phyloP scores from a whole-genome alignment of 1,139 yeast species.

The Kodamaea alishanica region DNA sequence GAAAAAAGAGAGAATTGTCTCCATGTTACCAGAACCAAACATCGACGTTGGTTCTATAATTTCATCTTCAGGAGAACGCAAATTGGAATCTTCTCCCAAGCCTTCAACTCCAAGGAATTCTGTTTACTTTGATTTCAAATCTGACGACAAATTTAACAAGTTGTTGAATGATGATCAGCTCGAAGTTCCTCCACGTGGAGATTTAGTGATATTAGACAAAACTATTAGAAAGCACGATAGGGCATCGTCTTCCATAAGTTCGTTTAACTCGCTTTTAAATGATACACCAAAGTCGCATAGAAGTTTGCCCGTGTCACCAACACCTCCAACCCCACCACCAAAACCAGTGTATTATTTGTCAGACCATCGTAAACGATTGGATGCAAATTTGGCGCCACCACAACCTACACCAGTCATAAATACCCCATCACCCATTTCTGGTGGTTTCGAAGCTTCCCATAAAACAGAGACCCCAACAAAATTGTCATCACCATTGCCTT shows the following conservation, averaged over 20 bases:
- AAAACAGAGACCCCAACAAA: not conserved
- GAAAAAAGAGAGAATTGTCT: constrained; percentile 9
- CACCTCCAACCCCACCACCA: constrained; percentile 1
- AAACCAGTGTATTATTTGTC: constrained; percentile 3
- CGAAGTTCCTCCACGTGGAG: constrained; percentile 40
- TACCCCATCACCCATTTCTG: constrained; percentile 1
- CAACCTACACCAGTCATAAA: not conserved
- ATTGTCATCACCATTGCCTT: constrained; percentile 6
- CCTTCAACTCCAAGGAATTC: constrained; percentile 12
- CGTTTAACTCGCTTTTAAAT: constrained; percentile 19
- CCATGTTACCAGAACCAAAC: constrained; percentile 16
- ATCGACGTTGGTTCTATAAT: constrained; percentile 9
- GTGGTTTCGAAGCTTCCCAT: not conserved
- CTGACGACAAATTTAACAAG: constrained; percentile 18
- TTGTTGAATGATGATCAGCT: constrained; percentile 27
- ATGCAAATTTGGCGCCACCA: not conserved
- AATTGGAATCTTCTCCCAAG: not conserved
- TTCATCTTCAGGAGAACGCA: constrained; percentile 1
- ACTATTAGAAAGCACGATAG: constrained; percentile 23
- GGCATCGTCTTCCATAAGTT: constrained; percentile 25
- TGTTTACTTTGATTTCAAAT: constrained; percentile 14
- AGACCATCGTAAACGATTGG: not conserved
- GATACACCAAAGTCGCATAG: too few species aligned
- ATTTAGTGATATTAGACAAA: constrained; percentile 21
- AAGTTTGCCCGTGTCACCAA: too few species aligned